A percentile compares a stretch with the other conserved stretches of the same genome.
These are phyloP conservation scores for Xylaria sp. DNA, from an alignment of 2,329 filamentous ascomycete species.

Conservation along the genomic window DNA sequence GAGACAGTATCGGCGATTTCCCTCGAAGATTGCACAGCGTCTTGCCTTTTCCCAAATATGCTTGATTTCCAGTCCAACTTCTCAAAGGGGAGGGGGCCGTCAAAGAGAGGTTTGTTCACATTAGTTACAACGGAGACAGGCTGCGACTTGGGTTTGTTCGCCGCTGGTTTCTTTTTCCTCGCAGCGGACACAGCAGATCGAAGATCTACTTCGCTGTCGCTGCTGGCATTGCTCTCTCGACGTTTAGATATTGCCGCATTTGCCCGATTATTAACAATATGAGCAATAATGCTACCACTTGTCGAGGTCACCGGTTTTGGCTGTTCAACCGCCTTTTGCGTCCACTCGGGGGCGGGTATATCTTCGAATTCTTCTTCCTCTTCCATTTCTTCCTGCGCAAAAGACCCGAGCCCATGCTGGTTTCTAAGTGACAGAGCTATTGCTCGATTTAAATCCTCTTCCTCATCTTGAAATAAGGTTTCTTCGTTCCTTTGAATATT, in stretches of 20 bases:
- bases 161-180: slow-evolving; percentile 61
- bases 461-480: slow-evolving; percentile 56
- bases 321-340: slow-evolving; percentile 63
- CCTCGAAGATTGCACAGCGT: slow-evolving; percentile 40
- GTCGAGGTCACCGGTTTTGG: slow-evolving; percentile 63
- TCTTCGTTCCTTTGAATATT: slow-evolving; percentile 41
- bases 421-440: slow-evolving; percentile 86
- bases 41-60: slow-evolving; percentile 62
- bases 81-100: slow-evolving; percentile 90
- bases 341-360: slow-evolving; percentile 64
- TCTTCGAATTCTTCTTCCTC: slow-evolving; percentile 62
- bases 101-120: slow-evolving; percentile 69
- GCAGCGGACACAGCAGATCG: slow-evolving; percentile 79
- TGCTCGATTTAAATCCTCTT: slow-evolving; percentile 78
- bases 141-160: slow-evolving; percentile 45
- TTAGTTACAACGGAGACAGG: slow-evolving; percentile 58
- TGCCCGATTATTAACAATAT: slow-evolving; percentile 78
- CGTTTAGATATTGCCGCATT: slow-evolving; percentile 67
- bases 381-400: slow-evolving; percentile 40
- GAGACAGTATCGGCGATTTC: slow-evolving; percentile 28
- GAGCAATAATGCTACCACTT: slow-evolving; percentile 73
- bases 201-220: slow-evolving; percentile 84
- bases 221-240: slow-evolving; percentile 64
- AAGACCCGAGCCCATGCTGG: slow-evolving; percentile 58
- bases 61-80: slow-evolving; percentile 78